These are phyloP conservation scores for Geranomyces michiganensis DNA, from an alignment of 192 early-diverging fungal genomes.

Conservation along the genomic window DNA sequence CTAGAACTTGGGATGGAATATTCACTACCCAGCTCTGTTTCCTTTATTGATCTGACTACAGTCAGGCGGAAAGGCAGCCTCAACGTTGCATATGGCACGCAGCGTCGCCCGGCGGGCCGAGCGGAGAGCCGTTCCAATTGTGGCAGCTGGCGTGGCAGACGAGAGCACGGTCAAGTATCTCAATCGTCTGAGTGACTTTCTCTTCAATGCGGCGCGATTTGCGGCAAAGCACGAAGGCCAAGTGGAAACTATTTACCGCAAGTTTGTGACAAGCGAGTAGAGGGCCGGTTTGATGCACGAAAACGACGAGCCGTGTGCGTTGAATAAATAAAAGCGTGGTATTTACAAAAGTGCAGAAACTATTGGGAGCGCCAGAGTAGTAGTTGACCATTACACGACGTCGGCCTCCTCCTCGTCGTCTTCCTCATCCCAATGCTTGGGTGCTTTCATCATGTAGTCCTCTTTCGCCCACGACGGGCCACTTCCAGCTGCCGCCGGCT, in stretches of 20 bases:
- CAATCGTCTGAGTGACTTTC: conserved; percentile 85
- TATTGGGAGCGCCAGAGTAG: too few relatives aligned
- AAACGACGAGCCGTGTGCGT: too few relatives aligned
- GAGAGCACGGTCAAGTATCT: conserved; percentile 67
- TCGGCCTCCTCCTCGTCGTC: conserved; percentile 37
- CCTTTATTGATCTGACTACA: conserved; percentile 35
- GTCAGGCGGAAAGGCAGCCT: conserved; percentile 84
- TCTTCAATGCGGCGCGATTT: conserved; percentile 87
- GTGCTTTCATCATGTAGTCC: conserved; percentile 42
- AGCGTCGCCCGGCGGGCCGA: conserved; percentile 87
- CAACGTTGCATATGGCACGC: conserved; percentile 81
- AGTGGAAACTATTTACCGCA: conserved; percentile 78
- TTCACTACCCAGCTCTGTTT: too few relatives aligned
- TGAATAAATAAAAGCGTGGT: too few relatives aligned
- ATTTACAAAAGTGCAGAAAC: too few relatives aligned
- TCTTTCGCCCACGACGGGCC: conserved; percentile 29
- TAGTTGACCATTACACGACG: neutral
- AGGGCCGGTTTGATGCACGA: too few relatives aligned
- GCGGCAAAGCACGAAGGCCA: conserved; percentile 72
- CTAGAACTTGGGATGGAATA: too few relatives aligned
- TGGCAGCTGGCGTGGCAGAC: conserved; percentile 61
- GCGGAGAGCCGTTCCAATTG: conserved; percentile 74
- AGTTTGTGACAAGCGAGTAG: conserved; percentile 14
- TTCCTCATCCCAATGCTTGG: conserved; percentile 49
- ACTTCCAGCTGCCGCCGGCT: neutral